phyloP scores from a whole-genome alignment of 2,329 filamentous ascomycete species.

The Monilinia fructicola region DNA sequence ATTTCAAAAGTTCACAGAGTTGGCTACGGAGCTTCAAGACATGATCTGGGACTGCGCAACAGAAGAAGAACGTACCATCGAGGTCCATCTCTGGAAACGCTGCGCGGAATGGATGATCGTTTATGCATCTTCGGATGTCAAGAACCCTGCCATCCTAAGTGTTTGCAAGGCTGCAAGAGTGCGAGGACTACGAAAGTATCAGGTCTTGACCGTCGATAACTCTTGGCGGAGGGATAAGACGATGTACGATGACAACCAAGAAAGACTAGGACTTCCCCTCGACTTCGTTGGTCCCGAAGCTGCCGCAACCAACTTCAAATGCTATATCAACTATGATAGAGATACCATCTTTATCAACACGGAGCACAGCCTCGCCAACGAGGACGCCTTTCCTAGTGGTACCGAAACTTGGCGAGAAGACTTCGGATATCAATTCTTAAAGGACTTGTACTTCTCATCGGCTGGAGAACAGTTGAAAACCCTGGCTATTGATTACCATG shows the following conservation, averaged over 20 bases:
- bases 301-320: not conserved
- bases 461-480: not conserved
- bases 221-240: slow-evolving; percentile 8
- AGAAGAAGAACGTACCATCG: not conserved
- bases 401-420: not conserved
- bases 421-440: slow-evolving; percentile 10
- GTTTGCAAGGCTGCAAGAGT: not conserved
- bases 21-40: not conserved
- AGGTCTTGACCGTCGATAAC: not conserved
- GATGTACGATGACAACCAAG: slow-evolving; percentile 3
- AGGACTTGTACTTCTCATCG: not conserved
- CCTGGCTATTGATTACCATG: not conserved
- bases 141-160: not conserved
- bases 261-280: not conserved
- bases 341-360: slow-evolving; percentile 1
- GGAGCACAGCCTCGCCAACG: not conserved
- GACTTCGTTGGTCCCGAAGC: slow-evolving; percentile 7
- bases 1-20: not conserved
- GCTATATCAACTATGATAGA: not conserved
- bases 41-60: not conserved
- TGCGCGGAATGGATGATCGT: slow-evolving; percentile 1
- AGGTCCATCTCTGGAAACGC: slow-evolving; percentile 1
- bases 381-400: not conserved
- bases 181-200: not conserved
- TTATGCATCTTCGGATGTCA: slow-evolving; percentile 4